Evolutionary conservation across 176 grass and related monocot genomes (phyloP).

Genomic region (Avena atlantica): DNA sequence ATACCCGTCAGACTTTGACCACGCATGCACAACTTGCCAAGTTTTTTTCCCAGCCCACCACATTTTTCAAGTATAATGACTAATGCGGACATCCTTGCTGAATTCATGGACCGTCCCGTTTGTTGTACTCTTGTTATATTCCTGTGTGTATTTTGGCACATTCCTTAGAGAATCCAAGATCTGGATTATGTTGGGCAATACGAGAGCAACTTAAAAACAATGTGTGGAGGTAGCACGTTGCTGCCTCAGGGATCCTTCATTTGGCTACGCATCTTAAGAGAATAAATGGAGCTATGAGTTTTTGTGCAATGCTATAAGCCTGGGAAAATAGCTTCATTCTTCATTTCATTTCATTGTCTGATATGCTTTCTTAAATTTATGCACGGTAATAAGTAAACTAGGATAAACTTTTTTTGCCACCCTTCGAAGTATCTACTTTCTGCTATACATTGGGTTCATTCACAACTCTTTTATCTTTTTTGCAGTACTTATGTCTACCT

Average conservation of each 20-base stretch:
- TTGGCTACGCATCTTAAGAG: neutral
- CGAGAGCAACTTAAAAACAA: neutral
- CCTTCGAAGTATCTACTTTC: neutral
- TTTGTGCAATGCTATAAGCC: constrained; percentile 7
- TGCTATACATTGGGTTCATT: neutral
- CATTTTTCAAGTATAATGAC: neutral
- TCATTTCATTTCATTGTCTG: neutral
- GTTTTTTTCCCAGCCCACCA: neutral
- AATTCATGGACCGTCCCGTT: neutral
- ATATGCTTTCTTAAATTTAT: neutral
- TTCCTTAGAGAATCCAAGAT: constrained; percentile 10
- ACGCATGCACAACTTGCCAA: neutral
- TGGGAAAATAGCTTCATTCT: neutral
- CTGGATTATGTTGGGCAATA: neutral
- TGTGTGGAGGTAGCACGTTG: neutral
- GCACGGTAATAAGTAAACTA: neutral
- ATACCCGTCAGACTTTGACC: neutral
- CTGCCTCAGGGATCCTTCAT: neutral
- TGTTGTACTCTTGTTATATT: neutral
- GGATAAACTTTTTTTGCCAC: neutral
- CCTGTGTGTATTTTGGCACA: neutral
- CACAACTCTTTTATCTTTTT: constrained; percentile 35
- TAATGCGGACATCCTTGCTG: neutral
- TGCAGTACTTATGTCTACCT: constrained; percentile 45
- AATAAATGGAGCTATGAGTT: neutral